phyloP scores from a whole-genome alignment of 257 asterid species.

The Lavandula angustifolia region DNA sequence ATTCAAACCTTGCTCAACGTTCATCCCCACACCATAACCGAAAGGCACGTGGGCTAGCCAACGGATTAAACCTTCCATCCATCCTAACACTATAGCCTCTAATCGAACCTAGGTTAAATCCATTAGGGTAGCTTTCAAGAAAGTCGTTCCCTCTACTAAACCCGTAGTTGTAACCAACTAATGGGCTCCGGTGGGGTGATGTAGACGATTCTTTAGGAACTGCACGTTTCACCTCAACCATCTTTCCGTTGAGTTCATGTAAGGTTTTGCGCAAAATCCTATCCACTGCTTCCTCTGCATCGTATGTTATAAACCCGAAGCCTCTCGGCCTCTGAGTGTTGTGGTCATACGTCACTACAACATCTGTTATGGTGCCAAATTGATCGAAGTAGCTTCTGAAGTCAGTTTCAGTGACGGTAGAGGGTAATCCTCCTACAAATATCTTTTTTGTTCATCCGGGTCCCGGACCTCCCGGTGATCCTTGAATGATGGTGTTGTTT shows the following conservation, averaged over 20 bases:
- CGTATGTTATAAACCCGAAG: constrained; percentile 53
- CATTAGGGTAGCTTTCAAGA: constrained; percentile 44
- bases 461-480: constrained; percentile 51
- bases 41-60: constrained; percentile 41
- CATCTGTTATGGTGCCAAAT: constrained; percentile 84
- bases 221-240: constrained; percentile 82
- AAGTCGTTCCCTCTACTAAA: constrained; percentile 58
- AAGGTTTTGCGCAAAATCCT: constrained; percentile 52
- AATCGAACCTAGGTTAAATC: constrained; percentile 41
- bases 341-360: constrained; percentile 92
- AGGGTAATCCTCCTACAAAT: constrained; percentile 93
- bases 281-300: constrained; percentile 57
- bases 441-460: constrained; percentile 87
- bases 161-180: constrained; percentile 68
- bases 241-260: constrained; percentile 57
- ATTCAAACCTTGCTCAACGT: constrained; percentile 53
- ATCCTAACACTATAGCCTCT: constrained; percentile 69
- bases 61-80: constrained; percentile 72
- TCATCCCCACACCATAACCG: constrained; percentile 67
- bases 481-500: constrained; percentile 68
- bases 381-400: constrained; percentile 79
- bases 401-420: constrained; percentile 81
- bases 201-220: constrained; percentile 86
- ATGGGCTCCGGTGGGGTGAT: constrained; percentile 64
- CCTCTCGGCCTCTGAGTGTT: constrained; percentile 80